Evolutionary conservation across 345 rosid genomes (phyloP), one percentile per base, ranked within the genome.

Genomic region (Hevea brasiliensis): DNA sequence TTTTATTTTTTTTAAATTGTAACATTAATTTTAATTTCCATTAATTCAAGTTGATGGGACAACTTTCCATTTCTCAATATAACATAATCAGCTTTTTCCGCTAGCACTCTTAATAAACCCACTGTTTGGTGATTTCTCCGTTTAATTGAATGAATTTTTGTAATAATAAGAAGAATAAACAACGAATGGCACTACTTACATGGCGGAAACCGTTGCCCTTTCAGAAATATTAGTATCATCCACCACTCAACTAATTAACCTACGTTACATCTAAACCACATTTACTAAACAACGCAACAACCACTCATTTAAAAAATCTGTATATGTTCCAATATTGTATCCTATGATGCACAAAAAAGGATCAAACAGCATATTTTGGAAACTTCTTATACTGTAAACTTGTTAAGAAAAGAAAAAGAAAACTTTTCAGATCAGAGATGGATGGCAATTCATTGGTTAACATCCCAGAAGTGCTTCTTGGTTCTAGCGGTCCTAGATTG

Each of bases 381-480:
- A 42, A 68, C 23, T 40, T 55, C 42, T 41, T 47, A 27, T 32
- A 32, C 37, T 32, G 37, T 26, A 42, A 42, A 68, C 23, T 40
- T 55, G 58, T 41, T 47, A 45, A 60, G 23, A 3, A 18, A 18
- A 42, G 20, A 15, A 18, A 67, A 4, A 8, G 24, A 24, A 27
- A 29, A 10, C 26, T 12, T 8, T 68, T 3, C 3, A 15, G 47
- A n/a, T 67, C 74, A 55, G 75, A 13, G 44, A 76, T 76, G 79
- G 65, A 44, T 47, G 17, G 41, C 1, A 23, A 42, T 14, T 1
- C 24, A 8, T 41, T 29, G 37, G 67, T 53, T 29, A 73, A 3
- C 5, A 79, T 79, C 12, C 80, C 83, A 26, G 77, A 56, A n/a
- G 61, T 64, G 3, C n/a, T 55, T 15, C 53, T 80, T 10, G 35